These are phyloP conservation scores for Rhizophagus sp. DNA, from an alignment of 192 early-diverging fungal genomes.

Conservation along the genomic window DNA sequence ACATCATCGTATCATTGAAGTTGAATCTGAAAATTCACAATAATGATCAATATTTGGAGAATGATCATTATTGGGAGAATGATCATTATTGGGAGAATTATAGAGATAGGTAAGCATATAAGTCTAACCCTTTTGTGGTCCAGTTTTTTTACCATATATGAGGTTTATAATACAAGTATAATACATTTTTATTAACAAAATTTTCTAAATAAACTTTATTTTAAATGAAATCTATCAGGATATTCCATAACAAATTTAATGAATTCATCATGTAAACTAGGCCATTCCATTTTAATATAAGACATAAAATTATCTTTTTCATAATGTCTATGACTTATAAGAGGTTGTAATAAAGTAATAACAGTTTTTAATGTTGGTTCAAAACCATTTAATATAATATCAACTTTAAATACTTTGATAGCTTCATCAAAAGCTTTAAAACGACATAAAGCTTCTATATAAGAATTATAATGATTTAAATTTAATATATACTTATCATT, in stretches of 20 bases:
- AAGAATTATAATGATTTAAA: constrained; percentile 12
- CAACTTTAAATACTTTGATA: not conserved
- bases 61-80: too few species aligned
- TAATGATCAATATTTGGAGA: too few species aligned
- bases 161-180: too few species aligned
- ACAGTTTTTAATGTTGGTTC: not conserved
- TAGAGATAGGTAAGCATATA: too few species aligned
- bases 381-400: not conserved
- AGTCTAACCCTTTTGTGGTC: too few species aligned
- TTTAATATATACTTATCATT: not conserved
- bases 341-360: not conserved
- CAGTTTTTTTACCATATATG: too few species aligned
- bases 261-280: not conserved
- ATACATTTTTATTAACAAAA: too few species aligned
- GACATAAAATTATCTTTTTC: not conserved
- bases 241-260: not conserved
- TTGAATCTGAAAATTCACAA: not conserved
- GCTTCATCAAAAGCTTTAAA: constrained; percentile 3
- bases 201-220: too few species aligned
- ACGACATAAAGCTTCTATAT: constrained; percentile 1
- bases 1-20: not conserved
- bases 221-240: too few species aligned
- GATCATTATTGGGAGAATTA: too few species aligned
- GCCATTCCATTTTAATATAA: not conserved
- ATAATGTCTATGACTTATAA: not conserved